Evolutionary conservation across 2,329 filamentous ascomycete species (phyloP), one percentile per base, ranked within the genome.

Genomic region (Botrytis hyacinthi): DNA sequence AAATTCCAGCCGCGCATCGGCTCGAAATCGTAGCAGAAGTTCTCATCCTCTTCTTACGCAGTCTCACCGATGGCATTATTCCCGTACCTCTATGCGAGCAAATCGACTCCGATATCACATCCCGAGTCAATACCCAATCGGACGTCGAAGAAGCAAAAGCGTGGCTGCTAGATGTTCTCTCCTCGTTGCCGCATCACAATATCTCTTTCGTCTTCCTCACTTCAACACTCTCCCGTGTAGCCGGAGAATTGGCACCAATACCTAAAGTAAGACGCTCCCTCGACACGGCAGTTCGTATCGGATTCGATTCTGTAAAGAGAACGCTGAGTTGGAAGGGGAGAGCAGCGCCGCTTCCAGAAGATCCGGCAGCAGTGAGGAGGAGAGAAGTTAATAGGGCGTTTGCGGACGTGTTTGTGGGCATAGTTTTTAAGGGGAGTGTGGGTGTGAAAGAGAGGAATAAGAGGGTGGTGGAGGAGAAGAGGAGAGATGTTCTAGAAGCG

Each of bases 141-240:
- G 81, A 83, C 7, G 80, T 81, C 60, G 89, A 91, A 73, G 89
- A 91, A 63, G 84, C 87, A 62, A 87, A 88, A 75, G 85, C 86
- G 57, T 85, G 84, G 80, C 83, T 96, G 2, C 88, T 97, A 8
- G 95, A 98, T 77, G 87, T 91, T 3, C 86, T 98, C 3, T 85
- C 87, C 3, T 85, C 87, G 2, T 87, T 89, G 0, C 92, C 94
- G 0, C 91, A 91, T 68, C 92, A 97, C 82, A 96, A 94, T 80
- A 95, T 97, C 72, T 92, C 92, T 0, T 97, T 98, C 79, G 92
- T 97, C 3, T 94, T 98, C 76, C 84, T 98, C 26, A 93, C 92
- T 0, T 90, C 93, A 14, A 95, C 94, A 82, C 86, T 98, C 18
- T 86, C 86, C 35, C 85, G 87, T 18, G 85, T 92, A 54, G 83